Percentiles rank a stretch among this genome's conserved stretches.
These are phyloP conservation scores for Epichloe coenophiala DNA, from an alignment of 2,329 filamentous ascomycete genomes.

Conservation along the genomic window DNA sequence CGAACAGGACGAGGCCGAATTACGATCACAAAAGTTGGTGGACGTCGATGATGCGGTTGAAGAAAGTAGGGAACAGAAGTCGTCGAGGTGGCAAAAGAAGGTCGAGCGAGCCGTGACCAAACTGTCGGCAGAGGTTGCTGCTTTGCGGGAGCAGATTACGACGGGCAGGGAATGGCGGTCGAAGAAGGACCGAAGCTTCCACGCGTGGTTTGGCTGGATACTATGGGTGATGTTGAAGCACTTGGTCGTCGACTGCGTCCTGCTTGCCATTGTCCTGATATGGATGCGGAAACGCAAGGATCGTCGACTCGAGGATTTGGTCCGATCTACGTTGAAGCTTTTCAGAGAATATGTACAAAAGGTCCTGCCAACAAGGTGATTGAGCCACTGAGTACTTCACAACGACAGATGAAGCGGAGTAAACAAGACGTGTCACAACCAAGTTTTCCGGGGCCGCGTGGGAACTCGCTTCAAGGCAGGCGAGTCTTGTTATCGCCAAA, in stretches of 20 bases:
- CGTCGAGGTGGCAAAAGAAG: conserved; percentile 60
- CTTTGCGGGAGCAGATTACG: conserved; percentile 80
- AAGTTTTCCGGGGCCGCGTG: no score
- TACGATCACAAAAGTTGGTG: conserved; percentile 34
- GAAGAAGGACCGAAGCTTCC: conserved; percentile 48
- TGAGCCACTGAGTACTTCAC: background rate
- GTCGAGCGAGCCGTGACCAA: conserved; percentile 79
- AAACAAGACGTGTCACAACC: background rate
- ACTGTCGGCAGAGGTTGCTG: conserved; percentile 84
- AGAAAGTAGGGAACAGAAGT: conserved; percentile 23
- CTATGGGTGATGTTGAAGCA: conserved; percentile 61
- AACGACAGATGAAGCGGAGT: background rate
- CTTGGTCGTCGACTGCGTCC: conserved; percentile 53
- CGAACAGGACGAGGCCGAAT: conserved; percentile 59
- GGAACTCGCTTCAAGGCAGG: background rate
- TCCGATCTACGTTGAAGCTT: conserved; percentile 47
- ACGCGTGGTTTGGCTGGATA: conserved; percentile 58
- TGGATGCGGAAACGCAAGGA: conserved; percentile 65
- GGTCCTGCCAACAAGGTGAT: conserved; percentile 41
- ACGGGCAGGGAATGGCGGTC: conserved; percentile 58
- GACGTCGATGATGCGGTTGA: conserved; percentile 32
- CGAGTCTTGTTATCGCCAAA: no score
- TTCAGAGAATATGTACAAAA: conserved; percentile 45
- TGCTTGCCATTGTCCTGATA: conserved; percentile 51
- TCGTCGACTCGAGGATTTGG: conserved; percentile 57